These are phyloP conservation scores for Pythium aristosporum DNA, from an alignment of 352 stramenopile genomes.

Conservation along the genomic window DNA sequence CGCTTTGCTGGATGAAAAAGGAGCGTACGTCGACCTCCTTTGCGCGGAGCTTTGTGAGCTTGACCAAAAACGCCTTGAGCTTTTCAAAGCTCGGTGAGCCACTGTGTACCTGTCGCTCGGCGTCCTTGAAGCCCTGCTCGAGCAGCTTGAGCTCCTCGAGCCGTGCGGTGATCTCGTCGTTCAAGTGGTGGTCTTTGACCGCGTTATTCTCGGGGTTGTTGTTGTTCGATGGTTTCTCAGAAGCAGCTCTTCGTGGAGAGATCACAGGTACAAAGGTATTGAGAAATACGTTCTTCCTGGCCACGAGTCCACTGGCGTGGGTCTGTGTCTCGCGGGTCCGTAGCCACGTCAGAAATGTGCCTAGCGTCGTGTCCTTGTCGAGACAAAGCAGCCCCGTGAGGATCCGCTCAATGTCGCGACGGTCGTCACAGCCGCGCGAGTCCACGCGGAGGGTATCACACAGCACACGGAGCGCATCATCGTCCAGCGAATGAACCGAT, in stretches of 20 bases:
- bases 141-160: conserved; percentile 44
- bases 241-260: conserved; percentile 19
- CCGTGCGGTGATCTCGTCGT: conserved; percentile 47
- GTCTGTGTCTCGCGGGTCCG: conserved; percentile 26
- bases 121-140: conserved; percentile 59
- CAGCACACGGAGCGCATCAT: conserved; percentile 41
- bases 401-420: conserved; percentile 56
- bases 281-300: conserved; percentile 45
- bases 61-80: conserved; percentile 68
- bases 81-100: conserved; percentile 71
- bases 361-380: conserved; percentile 71
- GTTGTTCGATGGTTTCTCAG: conserved; percentile 16
- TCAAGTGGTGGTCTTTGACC: conserved; percentile 57
- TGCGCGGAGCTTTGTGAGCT: conserved; percentile 48
- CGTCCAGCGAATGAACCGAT: conserved; percentile 51
- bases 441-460: conserved; percentile 67
- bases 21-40: conserved; percentile 60
- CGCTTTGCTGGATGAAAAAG: conserved; percentile 55
- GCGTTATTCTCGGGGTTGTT: conserved; percentile 3
- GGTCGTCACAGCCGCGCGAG: conserved; percentile 53
- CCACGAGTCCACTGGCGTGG: conserved; percentile 26
- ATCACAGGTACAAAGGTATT: conserved; percentile 67
- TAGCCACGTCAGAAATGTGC: conserved; percentile 71
- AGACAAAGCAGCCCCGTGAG: conserved; percentile 63
- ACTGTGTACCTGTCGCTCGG: conserved; percentile 55